Evolutionary conservation across 257 asterid species (phyloP).

Genomic region (Linaria vulgaris): DNA sequence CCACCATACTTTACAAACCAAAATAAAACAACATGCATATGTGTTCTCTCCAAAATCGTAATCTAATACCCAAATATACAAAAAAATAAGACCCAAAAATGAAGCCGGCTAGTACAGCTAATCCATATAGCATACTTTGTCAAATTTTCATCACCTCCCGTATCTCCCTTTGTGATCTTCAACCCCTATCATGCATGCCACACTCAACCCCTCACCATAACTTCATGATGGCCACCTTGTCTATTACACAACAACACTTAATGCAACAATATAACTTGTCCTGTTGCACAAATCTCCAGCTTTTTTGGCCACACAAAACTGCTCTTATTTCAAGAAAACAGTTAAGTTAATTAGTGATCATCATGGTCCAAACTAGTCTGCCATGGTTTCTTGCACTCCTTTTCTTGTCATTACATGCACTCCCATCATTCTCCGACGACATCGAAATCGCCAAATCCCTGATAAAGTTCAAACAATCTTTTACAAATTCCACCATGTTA

Average conservation of each 20-base stretch:
- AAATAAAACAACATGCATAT: too few relatives aligned
- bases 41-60: too few relatives aligned
- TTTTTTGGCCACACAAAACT: too few relatives aligned
- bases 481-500: slow-evolving; percentile 40
- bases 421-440: slow-evolving; percentile 23
- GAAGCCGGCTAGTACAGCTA: slow-evolving; percentile 47
- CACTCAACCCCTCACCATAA: slow-evolving; percentile 15
- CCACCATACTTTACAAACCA: too few relatives aligned
- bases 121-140: too few relatives aligned
- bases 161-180: slow-evolving; percentile 27
- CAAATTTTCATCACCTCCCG: slow-evolving; percentile 29
- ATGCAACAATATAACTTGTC: neutral
- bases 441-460: slow-evolving; percentile 30
- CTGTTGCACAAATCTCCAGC: neutral
- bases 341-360: neutral
- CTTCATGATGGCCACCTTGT: neutral
- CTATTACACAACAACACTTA: neutral
- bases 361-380: slow-evolving; percentile 13
- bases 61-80: too few relatives aligned
- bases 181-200: slow-evolving; percentile 32
- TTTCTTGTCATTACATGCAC: neutral
- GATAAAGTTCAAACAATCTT: slow-evolving; percentile 47
- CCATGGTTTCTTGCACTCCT: slow-evolving; percentile 17
- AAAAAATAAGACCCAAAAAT: neutral
- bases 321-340: too few relatives aligned